Conservation (phyloP, 495 filamentous ascomycete species). For the Aspergillus mulundensis region DNA sequence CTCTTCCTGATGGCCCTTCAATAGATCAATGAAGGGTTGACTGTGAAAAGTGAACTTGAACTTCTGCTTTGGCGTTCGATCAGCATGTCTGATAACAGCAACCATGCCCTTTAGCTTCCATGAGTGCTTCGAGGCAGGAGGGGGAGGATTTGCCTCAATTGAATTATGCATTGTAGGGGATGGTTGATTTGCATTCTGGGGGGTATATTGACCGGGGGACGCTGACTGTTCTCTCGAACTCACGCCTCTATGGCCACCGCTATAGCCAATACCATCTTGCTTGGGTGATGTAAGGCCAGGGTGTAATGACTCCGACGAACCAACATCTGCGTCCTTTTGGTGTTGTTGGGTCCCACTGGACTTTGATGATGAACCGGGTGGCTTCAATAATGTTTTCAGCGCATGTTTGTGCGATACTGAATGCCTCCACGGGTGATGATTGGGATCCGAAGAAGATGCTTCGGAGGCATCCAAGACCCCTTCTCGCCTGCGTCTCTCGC, state of each 20-base stretch:
- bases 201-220: conserved; percentile 24
- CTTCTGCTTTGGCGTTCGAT: conserved; percentile 97
- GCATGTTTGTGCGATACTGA: conserved; percentile 41
- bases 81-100: conserved; percentile 90
- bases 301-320: conserved; percentile 40
- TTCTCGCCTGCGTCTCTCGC: conserved; percentile 60
- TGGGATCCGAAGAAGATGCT: conserved; percentile 27
- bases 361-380: conserved; percentile 60
- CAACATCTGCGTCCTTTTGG: conserved; percentile 32
- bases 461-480: conserved; percentile 34
- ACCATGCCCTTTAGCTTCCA: conserved; percentile 99
- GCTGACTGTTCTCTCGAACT: conserved; percentile 23
- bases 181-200: conserved; percentile 31
- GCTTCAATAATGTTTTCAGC: conserved; percentile 56
- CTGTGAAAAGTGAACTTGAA: conserved; percentile 99
- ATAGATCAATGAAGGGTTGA: conserved; percentile 87
- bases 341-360: conserved; percentile 47
- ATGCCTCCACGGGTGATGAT: conserved; percentile 30
- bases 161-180: conserved; percentile 26
- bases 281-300: conserved; percentile 49
- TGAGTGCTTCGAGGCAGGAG: conserved; percentile 86
- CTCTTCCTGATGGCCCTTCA: conserved; percentile 93
- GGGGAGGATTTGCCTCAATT: conserved; percentile 47
- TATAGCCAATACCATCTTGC: conserved; percentile 36
- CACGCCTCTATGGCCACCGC: conserved; percentile 16